Evolutionary conservation across 2,329 filamentous ascomycete species (phyloP), one percentile per base, ranked within the genome.

Genomic region (Pestalotiopsis sp.): DNA sequence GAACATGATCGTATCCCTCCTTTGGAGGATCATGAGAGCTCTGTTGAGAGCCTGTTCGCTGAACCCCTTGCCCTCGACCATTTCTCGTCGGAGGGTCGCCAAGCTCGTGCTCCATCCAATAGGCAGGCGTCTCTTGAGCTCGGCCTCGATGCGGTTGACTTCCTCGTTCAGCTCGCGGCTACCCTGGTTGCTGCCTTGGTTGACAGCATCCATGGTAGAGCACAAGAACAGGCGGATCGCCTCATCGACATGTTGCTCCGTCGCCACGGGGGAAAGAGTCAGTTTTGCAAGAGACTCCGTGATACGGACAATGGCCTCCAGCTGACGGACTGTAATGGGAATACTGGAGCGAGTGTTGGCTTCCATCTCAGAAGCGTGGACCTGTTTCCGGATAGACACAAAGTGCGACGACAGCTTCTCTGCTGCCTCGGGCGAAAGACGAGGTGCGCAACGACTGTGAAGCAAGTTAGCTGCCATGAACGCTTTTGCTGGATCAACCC

Each of bases 381-480:
- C 94, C 82, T 98, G 95, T 72, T 93, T 91, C 69, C 96, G 91
- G 80, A 99, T 98, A 71, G 93, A 95, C 70, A 99, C 96, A 76
- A 99, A 99, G 81, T 99, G 95, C 1, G 94, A 97, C 0, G 94
- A 97, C 14, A 99, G 90, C 81, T 98, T 98, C 82, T 98, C 96
- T 0, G 95, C 93, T 0, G 96, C 96, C 82, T 97, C 93, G 20
- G 92, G 87, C 36, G 93, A 97, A 36, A 99, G 90, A 57, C 95
- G 92, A 23, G 96, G 96, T 1, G 96, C 96, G 77, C 95, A 98
- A 71, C 94, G 94, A 69, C 93, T 95, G 74, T 11, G 61, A 52
- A 23, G 14, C 17, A 70, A 57, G 75, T 83, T 78, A 84, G 80
- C 70, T 49, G 9, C 36, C 31, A 9, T 59, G 5, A 12, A 5